These are phyloP conservation scores for Eremothecium sinecaudum DNA, from an alignment of 1,139 yeast species.

Conservation along the genomic window DNA sequence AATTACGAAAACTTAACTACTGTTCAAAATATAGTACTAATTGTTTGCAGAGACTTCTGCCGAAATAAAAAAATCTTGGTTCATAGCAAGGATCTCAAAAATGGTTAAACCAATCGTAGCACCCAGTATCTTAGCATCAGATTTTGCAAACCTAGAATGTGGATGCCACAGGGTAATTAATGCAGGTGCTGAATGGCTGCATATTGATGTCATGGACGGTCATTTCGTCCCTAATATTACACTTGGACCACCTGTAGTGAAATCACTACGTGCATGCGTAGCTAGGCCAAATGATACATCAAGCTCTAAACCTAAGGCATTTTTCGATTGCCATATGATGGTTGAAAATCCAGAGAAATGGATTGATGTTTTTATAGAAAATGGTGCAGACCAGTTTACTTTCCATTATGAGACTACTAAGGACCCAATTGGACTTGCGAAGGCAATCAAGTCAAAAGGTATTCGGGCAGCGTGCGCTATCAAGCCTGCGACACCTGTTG, in stretches of 20 bases:
- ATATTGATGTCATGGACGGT: slow-evolving; percentile 97
- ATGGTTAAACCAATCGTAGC: slow-evolving; percentile 83
- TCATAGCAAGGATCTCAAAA: slow-evolving; percentile 3
- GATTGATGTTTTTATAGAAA: slow-evolving; percentile 87
- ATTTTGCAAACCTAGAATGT: slow-evolving; percentile 79
- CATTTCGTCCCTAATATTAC: slow-evolving; percentile 96
- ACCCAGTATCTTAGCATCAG: slow-evolving; percentile 94
- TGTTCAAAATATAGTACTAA: not conserved
- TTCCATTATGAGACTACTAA: slow-evolving; percentile 92
- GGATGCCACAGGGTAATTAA: slow-evolving; percentile 76
- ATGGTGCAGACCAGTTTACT: slow-evolving; percentile 94
- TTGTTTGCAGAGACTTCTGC: not conserved
- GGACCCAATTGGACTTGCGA: slow-evolving; percentile 66
- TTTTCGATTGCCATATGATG: slow-evolving; percentile 99
- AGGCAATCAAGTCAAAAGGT: slow-evolving; percentile 67
- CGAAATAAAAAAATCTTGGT: not conserved
- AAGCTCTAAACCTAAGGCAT: slow-evolving; percentile 38
- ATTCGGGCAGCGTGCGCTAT: slow-evolving; percentile 92
- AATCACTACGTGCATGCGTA: slow-evolving; percentile 64
- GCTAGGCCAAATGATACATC: slow-evolving; percentile 46
- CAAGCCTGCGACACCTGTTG: slow-evolving; percentile 90
- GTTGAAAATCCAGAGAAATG: slow-evolving; percentile 89
- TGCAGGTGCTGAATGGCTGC: slow-evolving; percentile 89
- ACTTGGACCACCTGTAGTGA: slow-evolving; percentile 83
- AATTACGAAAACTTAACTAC: too few species aligned